Evolutionary conservation across 257 asterid species (phyloP).

Genomic region (Primulina eburnea): DNA sequence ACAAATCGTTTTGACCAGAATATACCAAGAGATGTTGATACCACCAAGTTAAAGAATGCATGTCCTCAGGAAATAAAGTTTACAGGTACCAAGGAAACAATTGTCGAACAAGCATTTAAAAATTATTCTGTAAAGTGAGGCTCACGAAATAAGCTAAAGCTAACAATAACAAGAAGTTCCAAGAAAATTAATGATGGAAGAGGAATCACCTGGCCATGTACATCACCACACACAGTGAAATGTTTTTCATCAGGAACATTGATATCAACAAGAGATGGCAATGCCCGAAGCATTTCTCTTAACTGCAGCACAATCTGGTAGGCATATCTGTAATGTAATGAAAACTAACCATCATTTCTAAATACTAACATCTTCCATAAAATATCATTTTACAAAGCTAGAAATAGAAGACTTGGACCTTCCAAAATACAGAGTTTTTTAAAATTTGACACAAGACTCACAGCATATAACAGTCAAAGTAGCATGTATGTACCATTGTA

Average conservation of each 20-base stretch:
- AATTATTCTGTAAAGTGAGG: background rate
- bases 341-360: constrained; percentile 13
- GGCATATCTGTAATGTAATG: constrained; percentile 60
- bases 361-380: constrained; percentile 13
- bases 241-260: constrained; percentile 78
- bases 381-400: constrained; percentile 7
- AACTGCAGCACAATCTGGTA: constrained; percentile 84
- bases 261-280: constrained; percentile 97
- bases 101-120: background rate
- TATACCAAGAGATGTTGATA: background rate
- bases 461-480: constrained; percentile 5
- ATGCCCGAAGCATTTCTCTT: constrained; percentile 64
- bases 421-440: background rate
- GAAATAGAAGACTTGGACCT: background rate
- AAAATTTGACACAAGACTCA: background rate
- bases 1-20: constrained; percentile 10
- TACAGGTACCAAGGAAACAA: constrained; percentile 1
- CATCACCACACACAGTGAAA: constrained; percentile 98
- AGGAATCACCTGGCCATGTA: constrained; percentile 94
- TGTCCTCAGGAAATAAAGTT: background rate
- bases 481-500: constrained; percentile 17
- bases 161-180: background rate
- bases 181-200: constrained; percentile 16
- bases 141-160: constrained; percentile 15
- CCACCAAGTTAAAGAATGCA: constrained; percentile 1